Conservation (phyloP, 164 flowering plant species). For the Liriodendron chinense region DNA sequence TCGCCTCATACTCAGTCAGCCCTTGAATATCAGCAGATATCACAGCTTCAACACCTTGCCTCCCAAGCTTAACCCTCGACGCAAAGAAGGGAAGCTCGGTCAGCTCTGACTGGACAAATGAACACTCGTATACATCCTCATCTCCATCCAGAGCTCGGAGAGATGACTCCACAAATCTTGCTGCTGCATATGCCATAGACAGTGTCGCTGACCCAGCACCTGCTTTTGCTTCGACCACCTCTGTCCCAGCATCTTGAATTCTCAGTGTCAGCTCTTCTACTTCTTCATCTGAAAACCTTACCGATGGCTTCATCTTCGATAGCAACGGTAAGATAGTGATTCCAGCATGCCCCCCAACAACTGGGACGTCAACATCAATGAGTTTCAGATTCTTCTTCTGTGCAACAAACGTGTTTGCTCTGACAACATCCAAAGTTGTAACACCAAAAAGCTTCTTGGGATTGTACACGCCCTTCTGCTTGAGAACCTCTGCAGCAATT, state of each 20-base stretch:
- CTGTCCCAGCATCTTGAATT: conserved; percentile 21
- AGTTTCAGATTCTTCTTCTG: conserved; percentile 14
- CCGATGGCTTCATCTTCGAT: conserved; percentile 14
- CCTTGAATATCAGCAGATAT: conserved; percentile 16
- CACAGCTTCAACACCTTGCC: conserved; percentile 17
- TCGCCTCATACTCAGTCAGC: conserved; percentile 16
- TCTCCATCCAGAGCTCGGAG: conserved; percentile 18
- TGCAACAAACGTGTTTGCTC: conserved; percentile 42
- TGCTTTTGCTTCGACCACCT: conserved; percentile 18
- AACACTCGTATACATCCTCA: conserved; percentile 12
- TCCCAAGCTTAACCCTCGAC: conserved; percentile 15
- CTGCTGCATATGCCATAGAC: conserved; percentile 21
- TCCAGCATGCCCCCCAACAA: conserved; percentile 18
- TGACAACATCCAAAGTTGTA: conserved; percentile 13
- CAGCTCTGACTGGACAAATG: conserved; percentile 12
- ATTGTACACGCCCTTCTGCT: conserved; percentile 44
- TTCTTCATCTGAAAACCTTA: conserved; percentile 14
- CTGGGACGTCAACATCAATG: conserved; percentile 17
- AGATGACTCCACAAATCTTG: conserved; percentile 18
- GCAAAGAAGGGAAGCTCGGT: conserved; percentile 18
- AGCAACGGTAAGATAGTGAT: conserved; percentile 17
- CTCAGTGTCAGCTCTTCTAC: conserved; percentile 15
- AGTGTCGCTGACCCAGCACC: conserved; percentile 20
- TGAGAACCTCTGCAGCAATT: conserved; percentile 48
- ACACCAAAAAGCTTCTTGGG: conserved; percentile 36